Evolutionary conservation across 495 filamentous ascomycete species (phyloP), one percentile per base, ranked within the genome.

Genomic region (Penicillium flavigenum): DNA sequence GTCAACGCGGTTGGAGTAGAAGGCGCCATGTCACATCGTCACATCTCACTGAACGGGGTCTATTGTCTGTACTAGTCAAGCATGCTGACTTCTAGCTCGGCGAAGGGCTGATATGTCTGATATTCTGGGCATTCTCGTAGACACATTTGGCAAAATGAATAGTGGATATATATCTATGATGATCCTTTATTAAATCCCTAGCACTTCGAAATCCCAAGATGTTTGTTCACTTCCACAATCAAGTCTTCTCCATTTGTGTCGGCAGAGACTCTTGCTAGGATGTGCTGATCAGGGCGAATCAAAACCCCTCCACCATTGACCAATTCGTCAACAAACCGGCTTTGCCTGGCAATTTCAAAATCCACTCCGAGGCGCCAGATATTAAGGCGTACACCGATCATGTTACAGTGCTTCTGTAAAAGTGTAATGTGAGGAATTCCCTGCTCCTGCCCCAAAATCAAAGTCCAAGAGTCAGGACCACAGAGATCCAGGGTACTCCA

Each of bases 401-500:
- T 8, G 2, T 47, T 10, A 27, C 39, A 61, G 26, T 57, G 41
- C 26, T 31, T 42, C 22, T 61, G 11, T 1, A 61, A 16, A 4
- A 8, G 12, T 1, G 26, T 14, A 39, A 43, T 12, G 0, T 38
- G 26, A 12, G 26, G 17, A 14, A 7, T 20, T 12, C 6, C n/a
- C 20, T 47, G 6, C 14, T 17, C 17, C 12, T 51, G 53, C n/a
- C 53, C 58, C 3, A 48, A 8, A 26, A 61, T 53, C 9, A 52
- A 24, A 7, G 67, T 70, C 49, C 66, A 69, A 14, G 55, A 53
- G 43, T 67, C 56, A 24, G 58, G 46, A 8, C 48, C 52, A 56
- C 60, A 70, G 24, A 70, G 48, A 58, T 70, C 67, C 12, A 70
- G 56, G 3, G 56, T 66, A 20, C 66, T 69, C 60, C 51, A 70